These are phyloP conservation scores for Linum tenue DNA, from an alignment of 345 rosid species.

Conservation along the genomic window DNA sequence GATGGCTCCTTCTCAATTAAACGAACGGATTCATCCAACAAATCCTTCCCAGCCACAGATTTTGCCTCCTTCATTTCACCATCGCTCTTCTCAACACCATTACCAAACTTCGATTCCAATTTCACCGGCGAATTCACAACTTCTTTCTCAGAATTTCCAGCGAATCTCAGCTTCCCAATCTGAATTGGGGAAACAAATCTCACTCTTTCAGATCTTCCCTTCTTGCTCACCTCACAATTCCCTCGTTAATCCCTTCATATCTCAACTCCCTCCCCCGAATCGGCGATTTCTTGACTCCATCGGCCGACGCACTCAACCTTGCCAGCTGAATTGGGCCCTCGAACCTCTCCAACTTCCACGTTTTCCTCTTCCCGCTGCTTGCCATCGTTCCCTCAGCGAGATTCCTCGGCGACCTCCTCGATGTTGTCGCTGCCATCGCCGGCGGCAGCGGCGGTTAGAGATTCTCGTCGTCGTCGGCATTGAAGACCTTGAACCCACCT, in stretches of 20 bases:
- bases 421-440: conserved; percentile 15
- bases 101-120: conserved; percentile 9
- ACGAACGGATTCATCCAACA: conserved; percentile 16
- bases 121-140: neutral
- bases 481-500: conserved; percentile 52
- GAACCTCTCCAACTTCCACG: conserved; percentile 48
- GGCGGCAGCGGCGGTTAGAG: conserved; percentile 5
- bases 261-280: conserved; percentile 21
- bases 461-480: conserved; percentile 24
- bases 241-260: conserved; percentile 16
- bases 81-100: neutral
- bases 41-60: conserved; percentile 19
- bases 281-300: conserved; percentile 31
- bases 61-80: conserved; percentile 17
- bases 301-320: conserved; percentile 23
- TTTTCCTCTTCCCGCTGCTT: conserved; percentile 45
- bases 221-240: conserved; percentile 11
- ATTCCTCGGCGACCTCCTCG: neutral
- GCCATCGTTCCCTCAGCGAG: conserved; percentile 14
- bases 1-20: conserved; percentile 24
- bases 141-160: conserved; percentile 12
- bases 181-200: conserved; percentile 19
- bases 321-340: conserved; percentile 28
- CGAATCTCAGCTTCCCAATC: conserved; percentile 33
- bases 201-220: conserved; percentile 15